Evolutionary conservation across 805 yeast genomes (phyloP).

Genomic region (Myxozyma sirexii): DNA sequence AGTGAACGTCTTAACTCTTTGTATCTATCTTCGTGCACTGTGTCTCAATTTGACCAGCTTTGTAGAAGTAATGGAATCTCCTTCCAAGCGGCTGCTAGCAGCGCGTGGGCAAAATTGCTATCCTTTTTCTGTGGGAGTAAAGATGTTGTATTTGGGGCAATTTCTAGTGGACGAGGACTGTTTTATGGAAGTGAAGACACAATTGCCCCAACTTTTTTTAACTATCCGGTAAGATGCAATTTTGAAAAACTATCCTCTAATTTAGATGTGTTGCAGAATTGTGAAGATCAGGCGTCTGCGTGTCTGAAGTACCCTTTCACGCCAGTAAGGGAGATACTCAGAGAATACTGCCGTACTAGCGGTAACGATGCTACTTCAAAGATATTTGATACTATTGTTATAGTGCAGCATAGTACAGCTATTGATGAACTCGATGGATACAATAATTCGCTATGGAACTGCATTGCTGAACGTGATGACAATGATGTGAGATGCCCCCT

Average conservation of each 20-base stretch:
- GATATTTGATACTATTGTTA: conserved; percentile 28
- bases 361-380: not conserved
- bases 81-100: conserved; percentile 16
- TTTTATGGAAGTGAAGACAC: conserved; percentile 22
- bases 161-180: conserved; percentile 33
- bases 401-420: conserved; percentile 12
- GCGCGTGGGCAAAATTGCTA: conserved; percentile 33
- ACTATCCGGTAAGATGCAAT: conserved; percentile 24
- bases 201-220: conserved; percentile 27
- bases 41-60: conserved; percentile 1
- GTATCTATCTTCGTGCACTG: not conserved
- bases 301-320: conserved; percentile 17
- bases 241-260: not conserved
- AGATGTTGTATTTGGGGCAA: conserved; percentile 36
- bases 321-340: conserved; percentile 18
- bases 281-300: not conserved
- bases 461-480: conserved; percentile 15
- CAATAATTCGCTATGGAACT: conserved; percentile 17
- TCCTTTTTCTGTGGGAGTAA: conserved; percentile 9
- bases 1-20: not conserved
- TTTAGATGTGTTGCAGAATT: not conserved
- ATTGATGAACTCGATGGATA: conserved; percentile 1
- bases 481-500: conserved; percentile 14
- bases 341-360: not conserved
- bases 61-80: not conserved